Conservation (phyloP, 208 protist genomes). For the Novymonas esmeraldas region DNA sequence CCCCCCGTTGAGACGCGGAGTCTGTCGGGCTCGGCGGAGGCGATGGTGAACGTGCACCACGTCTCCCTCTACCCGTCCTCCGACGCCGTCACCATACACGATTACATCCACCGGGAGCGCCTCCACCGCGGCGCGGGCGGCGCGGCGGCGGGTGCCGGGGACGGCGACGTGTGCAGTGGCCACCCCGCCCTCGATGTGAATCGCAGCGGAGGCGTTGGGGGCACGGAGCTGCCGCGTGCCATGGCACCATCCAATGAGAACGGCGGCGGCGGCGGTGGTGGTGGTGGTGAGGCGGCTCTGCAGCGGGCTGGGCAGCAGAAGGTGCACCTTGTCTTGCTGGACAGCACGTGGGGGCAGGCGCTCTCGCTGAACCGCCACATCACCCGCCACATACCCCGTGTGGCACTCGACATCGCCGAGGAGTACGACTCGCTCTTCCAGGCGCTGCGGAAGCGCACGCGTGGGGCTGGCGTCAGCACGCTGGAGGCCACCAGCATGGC, state of each 20-base stretch:
- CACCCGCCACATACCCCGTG: conserved; percentile 53
- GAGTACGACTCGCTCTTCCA: conserved; percentile 72
- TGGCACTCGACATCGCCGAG: conserved; percentile 50
- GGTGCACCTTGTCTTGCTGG: conserved; percentile 71
- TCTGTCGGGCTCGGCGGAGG: background rate
- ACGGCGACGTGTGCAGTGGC: too few relatives aligned
- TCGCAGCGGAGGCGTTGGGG: too few relatives aligned
- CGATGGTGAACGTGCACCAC: conserved; percentile 8
- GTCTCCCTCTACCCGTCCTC: conserved; percentile 56
- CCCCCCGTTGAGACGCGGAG: background rate
- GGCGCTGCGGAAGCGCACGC: conserved; percentile 70
- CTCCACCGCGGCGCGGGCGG: conserved; percentile 7
- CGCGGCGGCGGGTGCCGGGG: too few relatives aligned
- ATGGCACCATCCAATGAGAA: too few relatives aligned
- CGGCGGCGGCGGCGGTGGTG: background rate
- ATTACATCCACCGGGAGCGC: conserved; percentile 13
- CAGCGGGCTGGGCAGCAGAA: conserved; percentile 7
- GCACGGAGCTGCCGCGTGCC: too few relatives aligned
- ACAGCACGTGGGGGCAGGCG: conserved; percentile 87
- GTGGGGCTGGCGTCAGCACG: conserved; percentile 73
- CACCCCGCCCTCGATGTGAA: too few relatives aligned
- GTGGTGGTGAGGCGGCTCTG: background rate
- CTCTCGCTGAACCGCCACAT: conserved; percentile 76
- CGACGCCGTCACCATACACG: conserved; percentile 15
- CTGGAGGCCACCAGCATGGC: conserved; percentile 85